Evolutionary conservation across 2,329 filamentous ascomycete genomes (phyloP).

Genomic region (Xylariaceae sp.): DNA sequence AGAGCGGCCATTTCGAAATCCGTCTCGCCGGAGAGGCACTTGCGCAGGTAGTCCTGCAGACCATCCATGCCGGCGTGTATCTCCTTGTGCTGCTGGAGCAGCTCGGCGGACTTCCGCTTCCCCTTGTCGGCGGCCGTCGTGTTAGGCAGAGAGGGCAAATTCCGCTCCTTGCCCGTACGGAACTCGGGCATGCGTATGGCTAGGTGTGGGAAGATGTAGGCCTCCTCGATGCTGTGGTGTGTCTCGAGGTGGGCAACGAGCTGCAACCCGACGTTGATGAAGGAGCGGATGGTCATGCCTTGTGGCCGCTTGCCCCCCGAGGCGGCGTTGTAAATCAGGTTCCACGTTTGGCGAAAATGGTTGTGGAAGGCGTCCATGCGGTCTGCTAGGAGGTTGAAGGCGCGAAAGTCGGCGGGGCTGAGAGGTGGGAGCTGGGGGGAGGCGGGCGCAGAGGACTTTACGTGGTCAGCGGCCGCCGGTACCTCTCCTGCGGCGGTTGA

Average conservation of each 20-base stretch:
- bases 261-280: conserved; percentile 65
- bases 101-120: conserved; percentile 48
- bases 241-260: conserved; percentile 69
- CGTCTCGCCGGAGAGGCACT: conserved; percentile 60
- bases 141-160: background rate
- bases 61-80: conserved; percentile 76
- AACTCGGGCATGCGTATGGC: conserved; percentile 80
- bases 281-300: conserved; percentile 65
- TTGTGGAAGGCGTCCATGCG: conserved; percentile 78
- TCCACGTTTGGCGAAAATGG: conserved; percentile 75
- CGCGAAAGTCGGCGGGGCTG: conserved; percentile 62
- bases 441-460: conserved; percentile 6
- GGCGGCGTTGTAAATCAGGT: conserved; percentile 65
- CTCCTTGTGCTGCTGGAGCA: conserved; percentile 71
- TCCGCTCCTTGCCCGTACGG: conserved; percentile 30
- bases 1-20: conserved; percentile 58
- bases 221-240: conserved; percentile 83
- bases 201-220: conserved; percentile 74
- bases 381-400: conserved; percentile 71
- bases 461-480: background rate
- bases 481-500: background rate
- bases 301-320: conserved; percentile 55
- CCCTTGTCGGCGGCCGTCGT: conserved; percentile 16
- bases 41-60: conserved; percentile 63
- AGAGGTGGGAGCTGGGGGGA: conserved; percentile 57